phyloP scores from a whole-genome alignment of 768 basidiomycete genomes.

The Tricholoma matsutake region DNA sequence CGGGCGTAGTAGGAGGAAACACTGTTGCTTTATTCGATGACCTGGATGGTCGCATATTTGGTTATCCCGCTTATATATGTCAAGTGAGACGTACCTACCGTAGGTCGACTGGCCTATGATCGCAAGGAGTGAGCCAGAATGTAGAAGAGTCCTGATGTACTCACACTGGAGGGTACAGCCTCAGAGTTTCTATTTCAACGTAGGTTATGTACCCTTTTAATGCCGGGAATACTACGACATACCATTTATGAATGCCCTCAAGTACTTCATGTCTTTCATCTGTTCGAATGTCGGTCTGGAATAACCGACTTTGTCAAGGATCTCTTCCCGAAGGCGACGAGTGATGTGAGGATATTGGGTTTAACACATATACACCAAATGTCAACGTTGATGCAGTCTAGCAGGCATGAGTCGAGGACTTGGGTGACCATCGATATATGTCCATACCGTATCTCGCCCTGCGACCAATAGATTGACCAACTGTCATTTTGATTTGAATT shows the following conservation, averaged over 20 bases:
- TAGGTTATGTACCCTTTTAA: neutral
- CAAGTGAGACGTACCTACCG: neutral
- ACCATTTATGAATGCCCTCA: slow-evolving; percentile 57
- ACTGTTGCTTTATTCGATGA: neutral
- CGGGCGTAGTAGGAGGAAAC: neutral
- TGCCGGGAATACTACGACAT: slow-evolving; percentile 1
- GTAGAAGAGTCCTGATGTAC: slow-evolving; percentile 9
- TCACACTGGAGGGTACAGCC: slow-evolving; percentile 52
- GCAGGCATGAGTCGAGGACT: neutral
- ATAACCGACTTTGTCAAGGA: slow-evolving; percentile 45
- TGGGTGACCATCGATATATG: neutral
- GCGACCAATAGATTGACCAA: slow-evolving; percentile 41
- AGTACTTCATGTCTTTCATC: slow-evolving; percentile 55
- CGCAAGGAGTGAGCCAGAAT: neutral
- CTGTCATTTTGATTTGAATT: slow-evolving; percentile 4
- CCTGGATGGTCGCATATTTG: neutral
- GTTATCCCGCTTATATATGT: too few species aligned
- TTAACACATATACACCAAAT: slow-evolving; percentile 52
- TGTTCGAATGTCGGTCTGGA: slow-evolving; percentile 51
- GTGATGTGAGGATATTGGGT: slow-evolving; percentile 48
- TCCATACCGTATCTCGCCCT: slow-evolving; percentile 40
- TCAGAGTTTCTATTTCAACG: slow-evolving; percentile 39
- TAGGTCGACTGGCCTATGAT: neutral
- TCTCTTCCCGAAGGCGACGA: slow-evolving; percentile 46
- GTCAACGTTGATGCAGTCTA: slow-evolving; percentile 52